Evolutionary conservation across 495 filamentous ascomycete genomes (phyloP), one percentile per base, ranked within the genome.

Genomic region (Melanomma pulvis-pyrius): DNA sequence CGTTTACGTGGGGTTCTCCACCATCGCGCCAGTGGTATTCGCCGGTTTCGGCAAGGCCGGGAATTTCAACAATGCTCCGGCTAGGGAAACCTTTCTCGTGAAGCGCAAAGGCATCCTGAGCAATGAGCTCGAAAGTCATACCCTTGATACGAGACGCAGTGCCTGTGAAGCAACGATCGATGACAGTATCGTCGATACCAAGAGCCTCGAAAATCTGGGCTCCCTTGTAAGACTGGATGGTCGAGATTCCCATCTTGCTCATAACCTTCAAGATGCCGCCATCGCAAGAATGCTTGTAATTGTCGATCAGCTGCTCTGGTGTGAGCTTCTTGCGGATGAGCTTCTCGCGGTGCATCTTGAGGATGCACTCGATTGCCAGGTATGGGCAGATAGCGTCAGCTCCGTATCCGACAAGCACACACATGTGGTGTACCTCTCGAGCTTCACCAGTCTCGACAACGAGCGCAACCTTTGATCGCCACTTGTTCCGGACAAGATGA

Each of bases 191-290:
- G 73, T 98, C 94, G 30, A 99, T 88, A 77, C 94, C 94, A 48
- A 99, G 88, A n/a, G 96, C 94, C 75, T 99, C 94, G 68, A 98
- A 99, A 69, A 99, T 99, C 80, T 99, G 94, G 58, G 94, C 94
- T 76, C 94, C 94, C 82, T 99, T 99, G 83, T 99, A 99, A 71
- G 91, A 96, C 76, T 94, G 92, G 48, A 99, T 81, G 49, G 94
- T 99, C 12, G 94, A 99, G 71, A 99, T 99, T 79, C 94, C 94
- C 94, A 99, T 99, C 83, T 99, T 99, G 79, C 92, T 96, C 94
- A 99, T 99, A 74, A 99, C 94, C 81, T 99, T 99, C 61, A 99
- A 83, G 65, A 99, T 97, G 78, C 94, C 94, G 71, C 94, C 94
- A 72, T 98, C 96, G 73, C 92, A 96, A 50, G 94, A 99, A 73